These are phyloP conservation scores for Nicotiana tabacum DNA, from an alignment of 257 asterid genomes.

Conservation along the genomic window DNA sequence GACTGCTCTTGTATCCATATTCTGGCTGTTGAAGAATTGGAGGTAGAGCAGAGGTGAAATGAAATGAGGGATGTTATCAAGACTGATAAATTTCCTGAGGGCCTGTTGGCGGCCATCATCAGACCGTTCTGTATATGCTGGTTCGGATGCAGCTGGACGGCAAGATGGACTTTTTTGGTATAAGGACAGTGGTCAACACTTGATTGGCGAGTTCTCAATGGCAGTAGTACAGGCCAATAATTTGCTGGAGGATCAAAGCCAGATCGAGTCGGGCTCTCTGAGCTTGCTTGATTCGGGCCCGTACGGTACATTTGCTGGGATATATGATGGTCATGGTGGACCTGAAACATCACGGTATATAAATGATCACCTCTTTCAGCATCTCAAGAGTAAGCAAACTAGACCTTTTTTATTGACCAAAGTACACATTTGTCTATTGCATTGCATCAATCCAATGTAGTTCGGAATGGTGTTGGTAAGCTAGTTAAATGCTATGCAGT, in stretches of 20 bases:
- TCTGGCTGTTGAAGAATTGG: slow-evolving; percentile 36
- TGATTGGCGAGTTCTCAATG: slow-evolving; percentile 48
- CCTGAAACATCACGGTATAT: slow-evolving; percentile 48
- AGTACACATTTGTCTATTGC: background rate
- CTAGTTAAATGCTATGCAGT: background rate
- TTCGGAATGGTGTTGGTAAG: background rate
- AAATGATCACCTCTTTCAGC: slow-evolving; percentile 40
- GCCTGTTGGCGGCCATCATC: slow-evolving; percentile 47
- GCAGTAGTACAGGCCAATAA: slow-evolving; percentile 54
- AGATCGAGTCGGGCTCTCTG: slow-evolving; percentile 45
- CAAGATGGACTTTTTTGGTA: slow-evolving; percentile 55
- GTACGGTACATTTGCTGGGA: slow-evolving; percentile 42
- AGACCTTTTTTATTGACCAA: background rate
- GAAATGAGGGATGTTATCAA: slow-evolving; percentile 65
- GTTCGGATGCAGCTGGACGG: slow-evolving; percentile 39
- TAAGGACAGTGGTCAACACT: slow-evolving; percentile 41
- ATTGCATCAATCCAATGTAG: background rate
- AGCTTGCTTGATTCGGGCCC: slow-evolving; percentile 48
- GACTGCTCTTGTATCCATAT: slow-evolving; percentile 25
- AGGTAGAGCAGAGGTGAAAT: slow-evolving; percentile 29
- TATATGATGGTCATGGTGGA: slow-evolving; percentile 53
- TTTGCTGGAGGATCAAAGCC: slow-evolving; percentile 53
- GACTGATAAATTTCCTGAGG: slow-evolving; percentile 40
- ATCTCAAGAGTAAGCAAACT: slow-evolving; percentile 37
- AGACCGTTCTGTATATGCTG: slow-evolving; percentile 16